These are phyloP conservation scores for Pseudognaphalium luteoalbum DNA, from an alignment of 129 eudicot genomes.

Conservation along the genomic window DNA sequence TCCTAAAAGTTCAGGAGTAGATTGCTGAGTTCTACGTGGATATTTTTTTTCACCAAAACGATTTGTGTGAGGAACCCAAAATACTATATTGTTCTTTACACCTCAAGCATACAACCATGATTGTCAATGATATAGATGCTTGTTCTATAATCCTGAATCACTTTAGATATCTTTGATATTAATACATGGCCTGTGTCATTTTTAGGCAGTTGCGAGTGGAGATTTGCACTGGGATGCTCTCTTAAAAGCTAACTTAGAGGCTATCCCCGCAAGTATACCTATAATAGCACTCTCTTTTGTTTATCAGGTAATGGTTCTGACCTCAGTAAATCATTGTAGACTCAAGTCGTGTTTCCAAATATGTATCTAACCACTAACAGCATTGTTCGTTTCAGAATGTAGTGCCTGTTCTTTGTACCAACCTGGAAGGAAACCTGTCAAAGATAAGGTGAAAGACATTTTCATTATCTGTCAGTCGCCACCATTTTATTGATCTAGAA, in stretches of 20 bases:
- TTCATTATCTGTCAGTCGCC: conserved; percentile 2
- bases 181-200: conserved; percentile 4
- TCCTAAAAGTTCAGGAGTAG: neutral
- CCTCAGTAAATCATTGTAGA: neutral
- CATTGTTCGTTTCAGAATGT: conserved; percentile 65
- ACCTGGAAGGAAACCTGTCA: conserved; percentile 81
- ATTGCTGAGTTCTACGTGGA: neutral
- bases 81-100: neutral
- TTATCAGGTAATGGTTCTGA: conserved; percentile 60
- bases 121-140: neutral
- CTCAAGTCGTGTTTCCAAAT: conserved; percentile 13
- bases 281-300: conserved; percentile 94
- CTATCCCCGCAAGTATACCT: conserved; percentile 84
- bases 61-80: too few relatives aligned
- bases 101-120: conserved; percentile 16
- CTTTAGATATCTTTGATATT: neutral
- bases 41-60: too few relatives aligned
- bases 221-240: conserved; percentile 97
- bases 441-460: conserved; percentile 70
- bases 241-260: conserved; percentile 72
- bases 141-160: neutral
- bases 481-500: neutral
- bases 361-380: conserved; percentile 8
- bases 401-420: conserved; percentile 91
- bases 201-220: conserved; percentile 83